Evolutionary conservation across 192 early-diverging fungal species (phyloP), one percentile per base, ranked within the genome.

Genomic region (Cetraspora pellucida): DNA sequence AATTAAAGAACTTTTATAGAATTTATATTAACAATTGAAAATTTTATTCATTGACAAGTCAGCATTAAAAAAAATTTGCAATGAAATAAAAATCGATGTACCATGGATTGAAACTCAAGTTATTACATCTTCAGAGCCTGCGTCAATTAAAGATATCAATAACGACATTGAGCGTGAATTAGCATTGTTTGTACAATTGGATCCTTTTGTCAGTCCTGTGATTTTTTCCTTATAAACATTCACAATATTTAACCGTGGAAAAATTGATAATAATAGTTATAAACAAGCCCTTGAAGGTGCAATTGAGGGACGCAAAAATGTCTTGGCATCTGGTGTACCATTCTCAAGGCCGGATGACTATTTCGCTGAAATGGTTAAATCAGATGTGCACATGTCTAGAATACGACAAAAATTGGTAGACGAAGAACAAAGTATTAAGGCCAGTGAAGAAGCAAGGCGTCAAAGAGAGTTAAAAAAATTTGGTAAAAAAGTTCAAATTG

Each of bases 291-390:
- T 98, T 13, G 88, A 91, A 75, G 92, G 93, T 10, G 94, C 89
- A 23, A 81, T 86, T 9, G 72, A 82, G 46, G 96, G 89, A 67
- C 90, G 91, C 61, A 85, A 89, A 9, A 75, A 85, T 74, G 79
- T 93, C 43, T 77, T 81, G 44, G 87, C 87, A 67, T 84, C 87
- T 17, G 91, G 91, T 17, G 89, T 94, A 11, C 90, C 91, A 21
- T 94, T 96, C 72, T 79, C 87, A 50, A 85, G 97, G 54, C 97
- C 97, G n/a, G 90, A 91, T 65, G 97, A 98, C 79, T 97, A 95
- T 80, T 98, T 93, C 86, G 97, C 97, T 45, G 97, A 98, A 85
- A 98, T 98, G 97, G 88, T 98, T 79, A 98, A 98, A 88, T 90
- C 90, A 1, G 97, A 98, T 77, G 91, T 93, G 72, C 96, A 97